Base-by-base conservation (phyloP, 768 basidiomycete genomes). In the Tylopilus vinaceipallidus region DNA sequence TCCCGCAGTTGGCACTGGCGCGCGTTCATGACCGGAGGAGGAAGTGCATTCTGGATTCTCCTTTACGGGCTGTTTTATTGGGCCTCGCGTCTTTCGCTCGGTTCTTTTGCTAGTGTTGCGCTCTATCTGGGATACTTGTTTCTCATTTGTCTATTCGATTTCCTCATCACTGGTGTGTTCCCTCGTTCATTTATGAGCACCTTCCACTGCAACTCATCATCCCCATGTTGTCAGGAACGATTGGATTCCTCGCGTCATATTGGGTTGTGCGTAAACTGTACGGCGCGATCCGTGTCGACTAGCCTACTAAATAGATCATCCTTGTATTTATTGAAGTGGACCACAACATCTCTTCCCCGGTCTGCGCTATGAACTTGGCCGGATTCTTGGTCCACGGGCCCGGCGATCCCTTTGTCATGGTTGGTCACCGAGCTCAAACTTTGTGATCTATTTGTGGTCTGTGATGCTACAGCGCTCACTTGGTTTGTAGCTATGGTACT, bases 41-140 rank as follows among this genome's bases (percentile, higher is more conserved):
- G 94, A 20, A 91, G 88, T 53, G 87, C 93, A 3, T 82, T 95
- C 67, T 98, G 95, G 95, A 72, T 98, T 22, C 70, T 95, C 44
- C 78, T 79, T 11, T 98, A 97, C 63, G 95, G 93, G 3, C 61
- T 93, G 10, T 91, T 91, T 71, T 93, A 91, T 63, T 92, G 88
- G 89, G 80, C 76, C 20, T 86, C 91, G 1, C 82, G 91, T 19
- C 79, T 98, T n/a, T 88, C 84, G 20, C 78, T 98, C 43, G 84
- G 85, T 64, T 89, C 90, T 9, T 72, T 92, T 49, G 79, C 91
- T 4, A 90, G 88, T 60, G 79, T 87, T 29, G 76, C 86, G 24
- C 77, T 98, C 20, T 98, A 94, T 72, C 76, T 98, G 26, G 95
- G 95, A 24, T 98, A 98, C 70, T 75, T 98, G 50, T 75, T 88